Percentiles rank a stretch among this genome's conserved stretches.
phyloP scores from a whole-genome alignment of 2,329 filamentous ascomycete species.

The Diaporthe helianthi region DNA sequence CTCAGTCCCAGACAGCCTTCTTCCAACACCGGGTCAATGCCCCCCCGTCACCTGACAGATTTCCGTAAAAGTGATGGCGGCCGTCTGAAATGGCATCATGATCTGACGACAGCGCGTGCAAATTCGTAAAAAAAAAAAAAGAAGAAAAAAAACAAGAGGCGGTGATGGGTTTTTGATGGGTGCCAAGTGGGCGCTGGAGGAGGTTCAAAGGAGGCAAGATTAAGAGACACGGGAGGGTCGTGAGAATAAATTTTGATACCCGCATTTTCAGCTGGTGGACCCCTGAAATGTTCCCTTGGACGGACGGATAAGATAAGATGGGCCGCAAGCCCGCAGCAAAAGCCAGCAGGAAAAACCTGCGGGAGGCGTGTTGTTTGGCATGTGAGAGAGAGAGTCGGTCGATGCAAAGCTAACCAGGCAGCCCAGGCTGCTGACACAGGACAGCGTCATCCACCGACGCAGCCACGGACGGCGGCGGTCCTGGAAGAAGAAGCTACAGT shows the following conservation, averaged over 20 bases:
- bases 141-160: no score
- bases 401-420: conserved; percentile 2
- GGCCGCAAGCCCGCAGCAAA: background rate
- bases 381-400: conserved; percentile 25
- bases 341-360: background rate
- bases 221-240: background rate
- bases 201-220: background rate
- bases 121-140: background rate
- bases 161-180: conserved; percentile 15
- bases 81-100: conserved; percentile 18
- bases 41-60: conserved; percentile 7
- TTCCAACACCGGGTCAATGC: background rate
- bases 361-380: background rate
- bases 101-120: conserved; percentile 3
- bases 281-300: conserved; percentile 9
- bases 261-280: conserved; percentile 6
- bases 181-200: background rate
- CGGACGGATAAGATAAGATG: conserved; percentile 28
- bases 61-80: background rate
- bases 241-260: conserved; percentile 8
- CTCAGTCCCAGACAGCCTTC: background rate
- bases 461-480: background rate
- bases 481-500: background rate
- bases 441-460: conserved; percentile 3
- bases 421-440: conserved; percentile 1